Evolutionary conservation across 1,284 basidiomycete genomes (phyloP), one percentile per base, ranked within the genome.

Genomic region (Ganoderma lucidum): DNA sequence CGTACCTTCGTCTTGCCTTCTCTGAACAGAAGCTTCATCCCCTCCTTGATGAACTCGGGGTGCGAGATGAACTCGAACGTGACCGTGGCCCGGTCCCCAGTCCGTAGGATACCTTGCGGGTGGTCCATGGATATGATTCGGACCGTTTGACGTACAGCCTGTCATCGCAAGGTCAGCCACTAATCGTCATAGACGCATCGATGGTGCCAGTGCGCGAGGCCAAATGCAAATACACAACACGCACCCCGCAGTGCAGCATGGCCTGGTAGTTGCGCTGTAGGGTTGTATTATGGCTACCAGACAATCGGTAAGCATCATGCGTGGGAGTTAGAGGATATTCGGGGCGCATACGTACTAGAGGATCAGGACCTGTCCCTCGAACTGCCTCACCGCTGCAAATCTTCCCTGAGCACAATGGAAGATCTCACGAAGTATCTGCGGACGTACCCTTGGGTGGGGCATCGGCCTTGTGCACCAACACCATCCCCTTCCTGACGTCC

Each of bases 401-500:
- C 42, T 55, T 30, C 51, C 61, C 41, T 61, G 8, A 55, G 58
- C 55, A 63, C 37, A 39, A n/a, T 41, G 55, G 45, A 53, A 14
- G 41, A 32, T 6, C 32, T n/a, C 8, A 19, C 17, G n/a, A 32
- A 60, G 35, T 28, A 72, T 80, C 70, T 74, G 5, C 1, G 12
- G 59, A 58, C 59, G 17, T 28, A 89, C 92, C 91, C 84, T 88
- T 88, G 12, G 96, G 95, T 9, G 95, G 94, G 14, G 82, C 83
- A 8, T 97, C 96, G 1, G 89, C 89, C 80, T 92, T 95, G 66
- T 91, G 90, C 0, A 96, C 90, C 44, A 98, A 83, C 2, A 97
- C 94, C 96, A 97, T 97, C 12, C 96, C 97, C 82, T 99, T 99
- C 68, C 98, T 86, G 9, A 99, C 92, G 59, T 92, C 90, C 8